Base-by-base conservation (phyloP, 1,139 yeast species). In the Kodamaea derodonti region DNA sequence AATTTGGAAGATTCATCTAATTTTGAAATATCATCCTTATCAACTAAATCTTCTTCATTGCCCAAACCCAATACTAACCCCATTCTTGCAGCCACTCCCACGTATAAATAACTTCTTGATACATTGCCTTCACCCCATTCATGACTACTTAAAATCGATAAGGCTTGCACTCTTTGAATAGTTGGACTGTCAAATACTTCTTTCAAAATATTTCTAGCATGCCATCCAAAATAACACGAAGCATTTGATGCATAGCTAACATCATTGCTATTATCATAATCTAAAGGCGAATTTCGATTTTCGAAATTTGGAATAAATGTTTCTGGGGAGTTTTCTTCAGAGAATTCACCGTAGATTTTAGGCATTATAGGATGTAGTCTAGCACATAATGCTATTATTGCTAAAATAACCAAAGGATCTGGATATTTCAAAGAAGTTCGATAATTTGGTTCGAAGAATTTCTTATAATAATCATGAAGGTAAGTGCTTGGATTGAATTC, bases 41-140 rank as follows among this genome's bases (percentile, higher is more conserved):
- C 44, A 33, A 32, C 18, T 31, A 35, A 24, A 2, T 32, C 37
- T 3, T 41, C 42, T 30, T 56, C 62, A n/a, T 43, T 40, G 7
- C 64, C 62, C n/a, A 63, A 36, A 0, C 68, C 67, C 20, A 65
- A 38, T 3, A 63, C 52, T n/a, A 60, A 43, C 0, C 65, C 64
- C 71, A 65, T 65, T 42, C 69, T 43, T 0, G 68, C 61, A 2
- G 70, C 70, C 18, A 64, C 54, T 5, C 69, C 69, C 16, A 59
- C 54, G 32, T 65, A 65, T 24, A 63, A 42, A 37, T 54, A 63
- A 36, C 68, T 60, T 35, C 70, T 40, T 6, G 67, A 54, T n/a
- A 56, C 60, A 37, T 61, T 60, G 10, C 61, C 62, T 35, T 62
- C 67, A 0, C 69, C 69, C 70, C 70, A 65, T 46, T 65, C 69